Conservation (phyloP, 164 flowering plant genomes). For the Nymphaea colorata region DNA sequence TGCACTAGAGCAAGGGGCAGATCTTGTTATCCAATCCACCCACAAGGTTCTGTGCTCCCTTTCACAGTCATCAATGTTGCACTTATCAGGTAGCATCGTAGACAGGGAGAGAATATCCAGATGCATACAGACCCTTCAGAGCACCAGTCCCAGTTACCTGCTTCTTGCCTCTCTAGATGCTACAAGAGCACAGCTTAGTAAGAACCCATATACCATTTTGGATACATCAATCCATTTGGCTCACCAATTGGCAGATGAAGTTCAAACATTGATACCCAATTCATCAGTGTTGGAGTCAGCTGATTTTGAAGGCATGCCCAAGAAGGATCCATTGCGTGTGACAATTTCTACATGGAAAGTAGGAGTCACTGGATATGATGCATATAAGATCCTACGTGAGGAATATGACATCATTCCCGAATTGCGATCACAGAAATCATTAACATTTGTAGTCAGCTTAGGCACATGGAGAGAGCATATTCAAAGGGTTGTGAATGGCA, state of each 20-base stretch:
- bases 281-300: conserved; percentile 19
- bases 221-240: conserved; percentile 24
- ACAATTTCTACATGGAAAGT: conserved; percentile 29
- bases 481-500: conserved; percentile 24
- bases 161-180: conserved; percentile 47
- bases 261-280: conserved; percentile 10
- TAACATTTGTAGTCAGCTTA: conserved; percentile 28
- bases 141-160: conserved; percentile 45
- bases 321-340: conserved; percentile 33
- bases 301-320: conserved; percentile 15
- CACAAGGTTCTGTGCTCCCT: conserved; percentile 47
- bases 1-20: conserved; percentile 44
- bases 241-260: conserved; percentile 6
- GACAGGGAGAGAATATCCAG: conserved; percentile 30
- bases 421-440: conserved; percentile 26
- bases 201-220: conserved; percentile 21
- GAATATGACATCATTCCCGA: conserved; percentile 29
- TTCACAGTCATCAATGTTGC: conserved; percentile 48
- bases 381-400: conserved; percentile 25
- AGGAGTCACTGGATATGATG: conserved; percentile 41
- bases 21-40: conserved; percentile 43
- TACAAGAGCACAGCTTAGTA: conserved; percentile 36
- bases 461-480: conserved; percentile 33
- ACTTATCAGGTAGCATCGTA: conserved; percentile 32
- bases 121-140: conserved; percentile 45